Percentiles rank a stretch among this genome's conserved stretches.
These are phyloP conservation scores for Penicillium sp. DNA, from an alignment of 2,329 filamentous ascomycete genomes.

Conservation along the genomic window DNA sequence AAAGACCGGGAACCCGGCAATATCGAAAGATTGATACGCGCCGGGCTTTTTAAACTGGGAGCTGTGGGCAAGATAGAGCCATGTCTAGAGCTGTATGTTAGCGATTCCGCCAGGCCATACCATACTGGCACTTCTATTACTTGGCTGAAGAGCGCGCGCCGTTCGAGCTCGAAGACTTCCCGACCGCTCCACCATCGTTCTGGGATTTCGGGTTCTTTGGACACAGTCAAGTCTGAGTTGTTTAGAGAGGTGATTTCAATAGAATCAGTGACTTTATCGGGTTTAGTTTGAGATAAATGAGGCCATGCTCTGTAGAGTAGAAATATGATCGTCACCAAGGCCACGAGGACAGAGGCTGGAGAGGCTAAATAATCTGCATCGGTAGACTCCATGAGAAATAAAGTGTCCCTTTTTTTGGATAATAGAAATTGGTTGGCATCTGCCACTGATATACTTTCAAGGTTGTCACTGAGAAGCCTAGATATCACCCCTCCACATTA, in stretches of 20 bases:
- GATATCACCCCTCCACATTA: conserved; percentile 11
- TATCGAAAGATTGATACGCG: conserved; percentile 56
- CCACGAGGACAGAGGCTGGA: conserved; percentile 15
- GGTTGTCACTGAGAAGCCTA: not conserved
- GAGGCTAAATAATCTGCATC: conserved; percentile 10
- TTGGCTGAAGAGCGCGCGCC: conserved; percentile 51
- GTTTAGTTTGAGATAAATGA: conserved; percentile 4
- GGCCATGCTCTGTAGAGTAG: conserved; percentile 13
- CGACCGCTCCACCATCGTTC: conserved; percentile 39
- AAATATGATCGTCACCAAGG: conserved; percentile 13
- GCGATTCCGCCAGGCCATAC: not conserved
- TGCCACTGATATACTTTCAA: conserved; percentile 16
- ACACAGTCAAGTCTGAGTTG: conserved; percentile 20
- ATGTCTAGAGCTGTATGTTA: conserved; percentile 24
- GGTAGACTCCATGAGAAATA: conserved; percentile 15
- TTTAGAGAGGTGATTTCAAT: not conserved
- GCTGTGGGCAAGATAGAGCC: conserved; percentile 39
- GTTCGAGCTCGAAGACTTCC: conserved; percentile 49
- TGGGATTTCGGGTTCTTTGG: conserved; percentile 44
- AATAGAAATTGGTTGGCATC: not conserved
- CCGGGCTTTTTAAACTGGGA: conserved; percentile 52
- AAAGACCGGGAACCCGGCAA: conserved; percentile 59
- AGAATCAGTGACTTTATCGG: not conserved
- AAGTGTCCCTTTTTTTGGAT: not conserved
- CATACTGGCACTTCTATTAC: conserved; percentile 24